Conservation (phyloP, 768 basidiomycete genomes). For the Favolaschia claudopus region DNA sequence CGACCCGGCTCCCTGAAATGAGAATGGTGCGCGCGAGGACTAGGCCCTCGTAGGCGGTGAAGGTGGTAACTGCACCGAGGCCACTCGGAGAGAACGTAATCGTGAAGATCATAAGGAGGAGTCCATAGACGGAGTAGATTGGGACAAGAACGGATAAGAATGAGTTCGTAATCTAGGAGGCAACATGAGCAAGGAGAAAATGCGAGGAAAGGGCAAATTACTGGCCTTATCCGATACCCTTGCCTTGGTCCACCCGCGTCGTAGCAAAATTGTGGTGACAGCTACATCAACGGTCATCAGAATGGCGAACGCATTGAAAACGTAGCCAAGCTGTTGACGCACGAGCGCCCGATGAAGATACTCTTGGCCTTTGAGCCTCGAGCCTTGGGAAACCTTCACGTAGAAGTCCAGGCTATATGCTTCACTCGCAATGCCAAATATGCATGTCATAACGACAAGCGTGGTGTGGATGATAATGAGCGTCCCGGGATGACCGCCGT, state of each 20-base stretch:
- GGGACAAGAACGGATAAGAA: conserved; percentile 18
- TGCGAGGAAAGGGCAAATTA: not conserved
- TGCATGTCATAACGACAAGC: too few species aligned
- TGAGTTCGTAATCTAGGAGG: conserved; percentile 9
- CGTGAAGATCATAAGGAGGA: conserved; percentile 21
- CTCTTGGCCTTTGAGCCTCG: too few species aligned
- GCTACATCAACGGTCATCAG: conserved; percentile 21
- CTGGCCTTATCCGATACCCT: conserved; percentile 15
- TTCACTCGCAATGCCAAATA: too few species aligned
- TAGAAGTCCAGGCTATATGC: too few species aligned
- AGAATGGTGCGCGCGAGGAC: conserved; percentile 15
- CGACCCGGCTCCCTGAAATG: not conserved
- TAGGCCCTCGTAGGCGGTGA: conserved; percentile 4
- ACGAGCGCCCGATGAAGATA: conserved; percentile 2
- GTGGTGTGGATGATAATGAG: too few species aligned
- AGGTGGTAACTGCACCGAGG: not conserved
- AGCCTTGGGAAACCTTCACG: too few species aligned
- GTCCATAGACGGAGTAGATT: conserved; percentile 2
- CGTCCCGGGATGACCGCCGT: too few species aligned
- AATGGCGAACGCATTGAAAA: conserved; percentile 5
- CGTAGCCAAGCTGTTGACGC: conserved; percentile 1
- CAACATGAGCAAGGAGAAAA: not conserved
- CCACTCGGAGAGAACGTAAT: conserved; percentile 24
- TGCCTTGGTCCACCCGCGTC: conserved; percentile 13
- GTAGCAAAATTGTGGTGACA: conserved; percentile 11